Evolutionary conservation across 208 protist species (phyloP).

Genomic region (Entamoeba dispar): DNA sequence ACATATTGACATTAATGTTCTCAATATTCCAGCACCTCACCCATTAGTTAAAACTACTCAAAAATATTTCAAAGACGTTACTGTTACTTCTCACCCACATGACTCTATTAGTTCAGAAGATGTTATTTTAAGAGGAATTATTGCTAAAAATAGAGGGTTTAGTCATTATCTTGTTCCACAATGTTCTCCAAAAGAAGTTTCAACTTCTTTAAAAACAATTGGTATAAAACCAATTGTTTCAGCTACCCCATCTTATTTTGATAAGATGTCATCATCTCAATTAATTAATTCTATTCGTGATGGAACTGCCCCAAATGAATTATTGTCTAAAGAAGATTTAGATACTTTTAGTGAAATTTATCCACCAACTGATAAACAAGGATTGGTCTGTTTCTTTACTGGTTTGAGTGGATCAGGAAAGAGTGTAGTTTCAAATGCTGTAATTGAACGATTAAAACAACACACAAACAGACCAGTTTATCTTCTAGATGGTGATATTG

Average conservation of each 20-base stretch:
- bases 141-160: neutral
- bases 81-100: neutral
- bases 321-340: neutral
- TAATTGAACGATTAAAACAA: neutral
- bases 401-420: neutral
- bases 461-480: neutral
- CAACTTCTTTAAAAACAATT: neutral
- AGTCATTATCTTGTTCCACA: neutral
- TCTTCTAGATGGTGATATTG: neutral
- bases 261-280: neutral
- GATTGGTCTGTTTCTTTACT: neutral
- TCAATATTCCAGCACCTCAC: neutral
- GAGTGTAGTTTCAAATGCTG: neutral
- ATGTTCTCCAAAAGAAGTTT: neutral
- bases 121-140: neutral
- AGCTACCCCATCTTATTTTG: neutral
- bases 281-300: neutral
- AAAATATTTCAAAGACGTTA: neutral
- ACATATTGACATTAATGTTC: neutral
- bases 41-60: neutral
- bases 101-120: neutral
- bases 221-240: neutral
- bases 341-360: neutral
- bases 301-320: neutral
- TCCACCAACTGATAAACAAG: neutral